Percentiles rank a stretch among this genome's conserved stretches.
Conservation (phyloP, 352 stramenopile species). For the Globisporangium canariense region DNA sequence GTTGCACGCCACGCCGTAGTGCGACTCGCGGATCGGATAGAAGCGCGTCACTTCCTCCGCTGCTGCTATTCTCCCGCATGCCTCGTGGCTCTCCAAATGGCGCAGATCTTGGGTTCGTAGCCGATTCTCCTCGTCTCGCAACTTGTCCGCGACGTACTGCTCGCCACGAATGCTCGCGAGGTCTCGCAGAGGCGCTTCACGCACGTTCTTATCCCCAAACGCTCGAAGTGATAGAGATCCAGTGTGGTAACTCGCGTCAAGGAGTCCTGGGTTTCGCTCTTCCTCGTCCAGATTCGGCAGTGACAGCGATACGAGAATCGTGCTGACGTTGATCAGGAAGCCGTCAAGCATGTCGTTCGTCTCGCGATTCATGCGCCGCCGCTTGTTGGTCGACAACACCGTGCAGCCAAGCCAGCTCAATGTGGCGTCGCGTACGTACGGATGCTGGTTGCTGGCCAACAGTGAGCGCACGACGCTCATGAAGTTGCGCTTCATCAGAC, state of each 20-base stretch:
- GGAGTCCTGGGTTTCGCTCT: slow-evolving; percentile 17
- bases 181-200: slow-evolving; percentile 19
- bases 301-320: slow-evolving; percentile 39
- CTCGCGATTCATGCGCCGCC: slow-evolving; percentile 42
- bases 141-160: slow-evolving; percentile 12
- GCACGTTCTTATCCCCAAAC: slow-evolving; percentile 28
- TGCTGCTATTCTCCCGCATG: slow-evolving; percentile 6
- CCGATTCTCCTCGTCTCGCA: slow-evolving; percentile 16
- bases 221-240: slow-evolving; percentile 41
- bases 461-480: slow-evolving; percentile 34
- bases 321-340: slow-evolving; percentile 63
- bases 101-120: slow-evolving; percentile 26
- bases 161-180: slow-evolving; percentile 11
- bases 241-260: slow-evolving; percentile 60
- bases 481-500: slow-evolving; percentile 25
- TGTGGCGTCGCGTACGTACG: slow-evolving; percentile 55
- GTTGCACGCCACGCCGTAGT: slow-evolving; percentile 72
- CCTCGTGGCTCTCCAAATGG: slow-evolving; percentile 23
- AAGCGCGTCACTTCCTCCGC: slow-evolving; percentile 20
- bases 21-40: slow-evolving; percentile 48
- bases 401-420: slow-evolving; percentile 52
- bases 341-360: slow-evolving; percentile 57
- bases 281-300: slow-evolving; percentile 33
- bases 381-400: slow-evolving; percentile 42
- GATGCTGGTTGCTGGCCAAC: slow-evolving; percentile 34